Percentiles rank a stretch among this genome's conserved stretches.
Conservation (phyloP, 2,329 filamentous ascomycete genomes). For the Chaetomium globosum region DNA sequence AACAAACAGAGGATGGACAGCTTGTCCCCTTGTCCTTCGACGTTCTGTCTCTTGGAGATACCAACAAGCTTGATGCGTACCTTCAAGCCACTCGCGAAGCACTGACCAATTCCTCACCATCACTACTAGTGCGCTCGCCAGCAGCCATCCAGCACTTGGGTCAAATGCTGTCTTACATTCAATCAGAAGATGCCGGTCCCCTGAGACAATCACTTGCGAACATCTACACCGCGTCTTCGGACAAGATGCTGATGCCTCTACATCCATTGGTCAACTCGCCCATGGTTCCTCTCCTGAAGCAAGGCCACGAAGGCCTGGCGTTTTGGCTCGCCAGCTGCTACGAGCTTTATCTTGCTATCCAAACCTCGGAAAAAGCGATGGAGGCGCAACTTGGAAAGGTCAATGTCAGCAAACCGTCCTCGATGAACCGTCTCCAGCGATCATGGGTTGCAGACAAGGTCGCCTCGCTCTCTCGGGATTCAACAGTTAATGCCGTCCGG, state of each 20-base stretch:
- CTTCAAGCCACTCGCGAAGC: conserved; percentile 29
- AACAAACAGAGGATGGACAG: conserved; percentile 39
- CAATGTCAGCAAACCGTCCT: conserved; percentile 53
- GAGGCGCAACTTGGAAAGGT: conserved; percentile 48
- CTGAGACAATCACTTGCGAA: conserved; percentile 43
- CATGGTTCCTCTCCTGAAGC: conserved; percentile 52
- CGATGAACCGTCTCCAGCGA: conserved; percentile 62
- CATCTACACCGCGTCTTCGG: conserved; percentile 36
- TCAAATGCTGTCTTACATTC: conserved; percentile 35
- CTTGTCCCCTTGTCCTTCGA: conserved; percentile 50
- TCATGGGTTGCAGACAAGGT: conserved; percentile 59
- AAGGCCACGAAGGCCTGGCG: conserved; percentile 41
- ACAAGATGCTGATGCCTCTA: conserved; percentile 50
- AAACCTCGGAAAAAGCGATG: conserved; percentile 48
- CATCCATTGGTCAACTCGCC: conserved; percentile 63
- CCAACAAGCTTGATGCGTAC: conserved; percentile 44
- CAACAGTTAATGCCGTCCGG: conserved; percentile 56
- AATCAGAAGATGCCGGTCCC: conserved; percentile 40
- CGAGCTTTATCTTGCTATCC: conserved; percentile 54
- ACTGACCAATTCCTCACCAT: conserved; percentile 16
- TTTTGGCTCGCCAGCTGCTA: conserved; percentile 57
- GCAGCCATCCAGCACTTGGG: conserved; percentile 29
- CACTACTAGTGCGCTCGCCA: conserved; percentile 29
- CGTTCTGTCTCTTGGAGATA: conserved; percentile 52
- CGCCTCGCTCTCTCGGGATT: conserved; percentile 61